Percentiles rank a stretch among this genome's conserved stretches.
Conservation (phyloP, 2,329 filamentous ascomycete species). For the Didymosphaeria variabile region DNA sequence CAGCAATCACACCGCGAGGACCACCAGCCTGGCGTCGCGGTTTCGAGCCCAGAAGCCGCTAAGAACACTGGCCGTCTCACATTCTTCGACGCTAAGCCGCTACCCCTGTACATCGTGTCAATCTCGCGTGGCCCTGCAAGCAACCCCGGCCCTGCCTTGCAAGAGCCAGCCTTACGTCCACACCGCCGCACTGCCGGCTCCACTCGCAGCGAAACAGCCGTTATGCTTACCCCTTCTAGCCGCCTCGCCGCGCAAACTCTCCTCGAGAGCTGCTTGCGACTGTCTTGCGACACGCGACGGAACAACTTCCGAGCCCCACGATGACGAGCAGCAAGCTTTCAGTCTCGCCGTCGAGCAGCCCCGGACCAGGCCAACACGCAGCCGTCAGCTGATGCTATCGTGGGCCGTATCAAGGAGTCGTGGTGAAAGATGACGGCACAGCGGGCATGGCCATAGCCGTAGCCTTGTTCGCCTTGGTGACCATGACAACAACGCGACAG, state of each 20-base stretch:
- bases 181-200: conserved; percentile 39
- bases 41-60: conserved; percentile 41
- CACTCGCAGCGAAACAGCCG: conserved; percentile 42
- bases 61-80: conserved; percentile 49
- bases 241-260: conserved; percentile 29
- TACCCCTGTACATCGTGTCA: conserved; percentile 42
- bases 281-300: conserved; percentile 41
- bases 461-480: conserved; percentile 29
- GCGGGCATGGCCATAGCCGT: not conserved
- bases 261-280: conserved; percentile 31
- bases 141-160: conserved; percentile 41
- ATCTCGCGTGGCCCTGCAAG: conserved; percentile 51
- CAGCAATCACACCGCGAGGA: conserved; percentile 38
- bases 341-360: not conserved
- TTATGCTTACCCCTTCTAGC: conserved; percentile 42
- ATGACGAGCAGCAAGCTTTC: conserved; percentile 11
- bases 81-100: conserved; percentile 26
- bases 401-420: not conserved
- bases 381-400: conserved; percentile 39
- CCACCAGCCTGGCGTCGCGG: conserved; percentile 27
- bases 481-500: conserved; percentile 25
- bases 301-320: conserved; percentile 34
- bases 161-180: conserved; percentile 48
- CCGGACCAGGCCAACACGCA: conserved; percentile 23
- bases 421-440: conserved; percentile 32